Percentiles rank a stretch among this genome's conserved stretches.
Conservation (phyloP, 1,284 basidiomycete genomes). For the Mycena sp. region DNA sequence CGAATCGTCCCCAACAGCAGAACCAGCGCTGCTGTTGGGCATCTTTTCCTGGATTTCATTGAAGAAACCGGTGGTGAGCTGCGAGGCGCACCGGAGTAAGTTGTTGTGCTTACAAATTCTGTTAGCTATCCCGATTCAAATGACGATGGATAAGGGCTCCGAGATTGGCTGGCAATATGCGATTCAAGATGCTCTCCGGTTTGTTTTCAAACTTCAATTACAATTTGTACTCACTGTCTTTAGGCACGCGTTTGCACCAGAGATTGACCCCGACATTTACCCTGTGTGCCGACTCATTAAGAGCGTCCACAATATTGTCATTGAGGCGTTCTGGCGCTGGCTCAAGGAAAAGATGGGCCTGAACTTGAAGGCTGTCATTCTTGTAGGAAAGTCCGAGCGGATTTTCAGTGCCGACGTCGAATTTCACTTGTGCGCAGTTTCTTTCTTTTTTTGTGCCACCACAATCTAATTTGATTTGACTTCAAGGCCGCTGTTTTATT, state of each 20-base stretch:
- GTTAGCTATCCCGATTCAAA: slow-evolving; percentile 38
- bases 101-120: background rate
- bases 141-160: slow-evolving; percentile 41
- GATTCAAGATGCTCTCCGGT: slow-evolving; percentile 39
- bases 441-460: background rate
- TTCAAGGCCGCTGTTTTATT: slow-evolving; percentile 4
- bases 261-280: slow-evolving; percentile 32
- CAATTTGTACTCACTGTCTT: background rate
- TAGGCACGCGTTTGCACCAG: slow-evolving; percentile 23
- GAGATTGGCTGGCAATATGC: slow-evolving; percentile 39
- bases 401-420: background rate
- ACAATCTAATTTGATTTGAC: background rate
- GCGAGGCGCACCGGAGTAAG: no score
- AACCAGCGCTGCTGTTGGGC: slow-evolving; percentile 31
- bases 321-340: slow-evolving; percentile 9
- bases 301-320: slow-evolving; percentile 11
- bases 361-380: background rate
- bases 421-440: background rate
- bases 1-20: slow-evolving; percentile 33
- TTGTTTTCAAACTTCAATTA: background rate
- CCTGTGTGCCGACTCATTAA: slow-evolving; percentile 28
- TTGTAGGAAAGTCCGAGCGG: background rate
- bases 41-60: slow-evolving; percentile 30
- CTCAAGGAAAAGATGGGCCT: background rate
- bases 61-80: background rate